phyloP scores from a whole-genome alignment of 208 protist genomes.

The Vickermania spadyakhi region DNA sequence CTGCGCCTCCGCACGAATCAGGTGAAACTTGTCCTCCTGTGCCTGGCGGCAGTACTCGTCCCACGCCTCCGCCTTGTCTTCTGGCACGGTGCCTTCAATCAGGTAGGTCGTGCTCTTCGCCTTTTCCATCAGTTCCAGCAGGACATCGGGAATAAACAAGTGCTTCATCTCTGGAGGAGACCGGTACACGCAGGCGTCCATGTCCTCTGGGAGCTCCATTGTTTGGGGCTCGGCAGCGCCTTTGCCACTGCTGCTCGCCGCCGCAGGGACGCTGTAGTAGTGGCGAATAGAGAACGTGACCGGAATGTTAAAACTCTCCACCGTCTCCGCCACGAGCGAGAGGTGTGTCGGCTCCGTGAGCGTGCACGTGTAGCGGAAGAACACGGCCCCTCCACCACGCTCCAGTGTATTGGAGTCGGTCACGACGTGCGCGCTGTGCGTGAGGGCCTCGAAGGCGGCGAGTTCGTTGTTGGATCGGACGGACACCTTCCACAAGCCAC shows the following conservation, averaged over 20 bases:
- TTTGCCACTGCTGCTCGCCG: neutral
- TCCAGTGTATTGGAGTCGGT: slow-evolving; percentile 29
- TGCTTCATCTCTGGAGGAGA: slow-evolving; percentile 7
- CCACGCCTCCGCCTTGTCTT: slow-evolving; percentile 29
- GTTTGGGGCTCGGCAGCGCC: neutral
- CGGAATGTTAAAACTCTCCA: slow-evolving; percentile 25
- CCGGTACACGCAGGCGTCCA: slow-evolving; percentile 15
- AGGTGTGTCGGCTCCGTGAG: slow-evolving; percentile 48
- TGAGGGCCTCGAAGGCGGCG: slow-evolving; percentile 34
- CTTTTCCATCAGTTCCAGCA: slow-evolving; percentile 24
- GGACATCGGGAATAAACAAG: slow-evolving; percentile 44
- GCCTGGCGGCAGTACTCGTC: slow-evolving; percentile 41
- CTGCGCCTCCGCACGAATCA: slow-evolving; percentile 18
- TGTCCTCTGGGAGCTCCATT: neutral
- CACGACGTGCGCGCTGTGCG: slow-evolving; percentile 25
- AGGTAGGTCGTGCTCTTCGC: slow-evolving; percentile 14
- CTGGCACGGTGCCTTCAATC: slow-evolving; percentile 50
- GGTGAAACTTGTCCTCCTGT: slow-evolving; percentile 34
- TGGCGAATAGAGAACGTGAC: slow-evolving; percentile 29
- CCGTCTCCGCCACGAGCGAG: slow-evolving; percentile 31
- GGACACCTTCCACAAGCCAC: slow-evolving; percentile 48
- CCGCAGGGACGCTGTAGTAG: neutral
- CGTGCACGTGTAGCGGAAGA: slow-evolving; percentile 50
- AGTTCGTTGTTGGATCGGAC: slow-evolving; percentile 44
- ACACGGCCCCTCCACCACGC: slow-evolving; percentile 30